Evolutionary conservation across 2,329 filamentous ascomycete species (phyloP).

Genomic region (Trichophyton mentagrophytes): DNA sequence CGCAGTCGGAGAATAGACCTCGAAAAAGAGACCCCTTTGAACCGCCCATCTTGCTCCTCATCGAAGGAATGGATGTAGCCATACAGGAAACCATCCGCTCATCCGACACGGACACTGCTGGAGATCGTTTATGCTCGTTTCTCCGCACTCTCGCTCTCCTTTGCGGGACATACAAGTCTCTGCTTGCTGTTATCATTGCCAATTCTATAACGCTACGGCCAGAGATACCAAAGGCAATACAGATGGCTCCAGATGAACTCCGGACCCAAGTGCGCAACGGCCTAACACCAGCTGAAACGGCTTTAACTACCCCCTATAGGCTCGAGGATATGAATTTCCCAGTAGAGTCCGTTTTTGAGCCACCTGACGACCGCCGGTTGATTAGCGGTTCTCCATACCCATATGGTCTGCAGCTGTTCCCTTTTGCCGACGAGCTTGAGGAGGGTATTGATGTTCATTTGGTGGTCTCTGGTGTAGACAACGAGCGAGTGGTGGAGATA

Average conservation of each 20-base stretch:
- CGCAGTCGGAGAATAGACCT: neutral
- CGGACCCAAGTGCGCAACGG: neutral
- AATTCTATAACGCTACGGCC: conserved; percentile 23
- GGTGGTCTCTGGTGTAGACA: conserved; percentile 21
- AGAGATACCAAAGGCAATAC: neutral
- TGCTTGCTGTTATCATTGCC: conserved; percentile 25
- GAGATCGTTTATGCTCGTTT: conserved; percentile 22
- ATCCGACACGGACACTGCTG: conserved; percentile 23
- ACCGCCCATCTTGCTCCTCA: conserved; percentile 19
- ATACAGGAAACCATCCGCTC: conserved; percentile 26
- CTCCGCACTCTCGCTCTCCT: conserved; percentile 25
- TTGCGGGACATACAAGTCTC: conserved; percentile 19
- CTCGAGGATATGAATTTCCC: neutral
- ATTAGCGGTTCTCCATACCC: neutral
- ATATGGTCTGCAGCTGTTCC: conserved; percentile 15
- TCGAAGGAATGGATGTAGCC: conserved; percentile 28
- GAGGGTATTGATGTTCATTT: conserved; percentile 31
- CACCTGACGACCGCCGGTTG: neutral
- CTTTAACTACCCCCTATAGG: neutral
- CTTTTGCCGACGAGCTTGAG: conserved; percentile 26
- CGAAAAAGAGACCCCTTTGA: neutral
- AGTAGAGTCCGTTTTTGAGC: conserved; percentile 2
- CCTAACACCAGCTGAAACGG: neutral
- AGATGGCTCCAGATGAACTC: neutral
- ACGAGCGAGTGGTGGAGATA: conserved; percentile 23